phyloP scores from a whole-genome alignment of 352 stramenopile species.

The Phytophthora pluvialis region DNA sequence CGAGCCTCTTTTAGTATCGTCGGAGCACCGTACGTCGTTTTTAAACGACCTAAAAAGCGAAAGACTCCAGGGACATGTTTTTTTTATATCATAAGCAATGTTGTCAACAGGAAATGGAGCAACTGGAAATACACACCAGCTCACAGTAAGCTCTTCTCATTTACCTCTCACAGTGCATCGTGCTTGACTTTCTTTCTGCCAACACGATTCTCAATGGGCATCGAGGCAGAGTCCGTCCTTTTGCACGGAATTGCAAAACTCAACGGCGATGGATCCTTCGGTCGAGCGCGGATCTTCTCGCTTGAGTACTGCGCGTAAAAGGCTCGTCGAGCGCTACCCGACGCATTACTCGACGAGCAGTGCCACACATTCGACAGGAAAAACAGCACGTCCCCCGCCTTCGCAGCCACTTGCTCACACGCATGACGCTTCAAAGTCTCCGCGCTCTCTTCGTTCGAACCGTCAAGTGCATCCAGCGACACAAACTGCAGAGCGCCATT shows the following conservation, averaged over 20 bases:
- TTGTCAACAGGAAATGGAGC: too few relatives aligned
- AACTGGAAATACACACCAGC: too few relatives aligned
- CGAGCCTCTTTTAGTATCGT: too few relatives aligned
- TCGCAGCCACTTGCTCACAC: slow-evolving; percentile 35
- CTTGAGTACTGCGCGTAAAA: slow-evolving; percentile 81
- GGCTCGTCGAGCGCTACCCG: slow-evolving; percentile 44
- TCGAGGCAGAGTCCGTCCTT: neutral
- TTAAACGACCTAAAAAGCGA: too few relatives aligned
- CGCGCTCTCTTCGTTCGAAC: neutral
- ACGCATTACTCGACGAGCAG: slow-evolving; percentile 66
- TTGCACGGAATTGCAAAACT: slow-evolving; percentile 73
- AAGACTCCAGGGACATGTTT: too few relatives aligned
- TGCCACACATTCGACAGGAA: slow-evolving; percentile 83
- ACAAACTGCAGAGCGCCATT: slow-evolving; percentile 74
- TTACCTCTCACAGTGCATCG: neutral
- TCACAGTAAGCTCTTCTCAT: too few relatives aligned
- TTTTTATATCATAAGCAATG: too few relatives aligned
- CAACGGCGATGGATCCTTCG: slow-evolving; percentile 46
- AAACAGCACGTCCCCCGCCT: slow-evolving; percentile 58
- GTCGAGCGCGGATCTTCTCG: slow-evolving; percentile 52
- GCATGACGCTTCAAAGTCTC: slow-evolving; percentile 23
- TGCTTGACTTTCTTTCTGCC: slow-evolving; percentile 4
- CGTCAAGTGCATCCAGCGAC: slow-evolving; percentile 21
- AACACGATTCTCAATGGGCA: neutral
- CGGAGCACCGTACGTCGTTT: too few relatives aligned